Base-by-base conservation (phyloP, 129 eudicot genomes). In the Rutidosis leptorrhynchoides region DNA sequence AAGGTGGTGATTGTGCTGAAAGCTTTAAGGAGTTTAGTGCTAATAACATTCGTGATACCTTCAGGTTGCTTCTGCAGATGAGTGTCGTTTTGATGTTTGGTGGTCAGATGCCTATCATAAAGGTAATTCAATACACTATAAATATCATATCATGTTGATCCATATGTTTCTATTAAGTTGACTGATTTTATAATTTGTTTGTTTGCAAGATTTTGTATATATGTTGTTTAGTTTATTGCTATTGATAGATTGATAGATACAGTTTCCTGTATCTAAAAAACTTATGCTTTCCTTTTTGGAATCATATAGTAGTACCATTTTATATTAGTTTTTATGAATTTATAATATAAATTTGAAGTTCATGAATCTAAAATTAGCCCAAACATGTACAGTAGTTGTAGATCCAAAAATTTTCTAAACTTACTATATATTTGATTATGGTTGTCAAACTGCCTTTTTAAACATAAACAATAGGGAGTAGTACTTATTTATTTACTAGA, bases 11-110 rank as follows among this genome's bases (percentile, higher is more conserved):
- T 67, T 84, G 89, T 26, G 89, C 89, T 14, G 89, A 84, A 78
- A 84, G 89, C 10, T 84, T 84, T 15, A 84, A 84, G 78, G 90
- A 84, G 81, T 84, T 84, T 71, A 81, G 84, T 69, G 90, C 90
- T 49, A 79, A 78, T 66, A 76, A 84, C 24, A 84, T 84, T 33
- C 71, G 90, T 14, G 86, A 84, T 54, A 84, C 90, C 19, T 84
- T 84, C 62, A 72, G 90, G 35, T 23, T 84, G 65, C 76, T 84
- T 42, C 75, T 84, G 28, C 86, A 84, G 80, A 84, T 84, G 90
- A 69, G 90, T 60, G 86, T 81, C 53, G 90, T 84, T 71, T 78
- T 84, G 43, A 78, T 83, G 79, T 84, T 84, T 74, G 90, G 90
- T 35, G 90, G 90, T 7, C 90, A 84, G 75, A 54, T 84, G 76